Conservation (phyloP, 2,329 filamentous ascomycete species). For the Curvularia verruculosa region DNA sequence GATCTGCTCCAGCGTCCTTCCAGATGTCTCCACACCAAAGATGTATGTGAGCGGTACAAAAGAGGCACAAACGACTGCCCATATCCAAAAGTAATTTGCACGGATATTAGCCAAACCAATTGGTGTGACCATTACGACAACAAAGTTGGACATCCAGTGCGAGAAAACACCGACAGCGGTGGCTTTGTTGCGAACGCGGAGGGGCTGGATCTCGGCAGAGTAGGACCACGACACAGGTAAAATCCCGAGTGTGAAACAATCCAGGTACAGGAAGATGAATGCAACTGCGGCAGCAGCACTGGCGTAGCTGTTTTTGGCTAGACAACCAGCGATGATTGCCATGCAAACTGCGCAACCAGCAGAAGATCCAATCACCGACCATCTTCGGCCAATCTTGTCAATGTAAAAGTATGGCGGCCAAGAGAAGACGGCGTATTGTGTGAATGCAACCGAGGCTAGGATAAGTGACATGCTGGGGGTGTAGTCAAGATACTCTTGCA, state of each 20-base stretch:
- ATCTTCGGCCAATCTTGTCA: slow-evolving; percentile 53
- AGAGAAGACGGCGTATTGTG: slow-evolving; percentile 53
- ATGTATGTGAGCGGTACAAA: slow-evolving; percentile 57
- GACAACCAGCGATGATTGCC: slow-evolving; percentile 44
- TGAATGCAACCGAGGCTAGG: slow-evolving; percentile 50
- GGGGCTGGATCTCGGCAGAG: slow-evolving; percentile 57
- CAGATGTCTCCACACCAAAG: slow-evolving; percentile 37
- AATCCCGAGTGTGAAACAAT: slow-evolving; percentile 30
- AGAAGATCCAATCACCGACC: slow-evolving; percentile 30
- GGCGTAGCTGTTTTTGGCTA: slow-evolving; percentile 30
- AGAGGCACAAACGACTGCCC: slow-evolving; percentile 57
- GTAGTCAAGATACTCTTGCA: slow-evolving; percentile 46
- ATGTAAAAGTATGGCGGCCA: slow-evolving; percentile 53
- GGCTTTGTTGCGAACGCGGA: slow-evolving; percentile 57
- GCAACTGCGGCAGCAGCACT: slow-evolving; percentile 49
- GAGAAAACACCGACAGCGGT: slow-evolving; percentile 57
- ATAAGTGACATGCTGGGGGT: slow-evolving; percentile 36
- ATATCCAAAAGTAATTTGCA: slow-evolving; percentile 60
- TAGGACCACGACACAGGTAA: slow-evolving; percentile 57
- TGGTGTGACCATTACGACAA: slow-evolving; percentile 61
- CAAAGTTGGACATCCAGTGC: slow-evolving; percentile 59
- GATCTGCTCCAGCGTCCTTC: slow-evolving; percentile 35
- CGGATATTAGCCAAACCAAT: slow-evolving; percentile 22
- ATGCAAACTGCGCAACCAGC: slow-evolving; percentile 45
- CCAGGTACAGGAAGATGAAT: slow-evolving; percentile 42